Conservation (phyloP, 352 stramenopile genomes). For the Phytophthora boehmeriae region DNA sequence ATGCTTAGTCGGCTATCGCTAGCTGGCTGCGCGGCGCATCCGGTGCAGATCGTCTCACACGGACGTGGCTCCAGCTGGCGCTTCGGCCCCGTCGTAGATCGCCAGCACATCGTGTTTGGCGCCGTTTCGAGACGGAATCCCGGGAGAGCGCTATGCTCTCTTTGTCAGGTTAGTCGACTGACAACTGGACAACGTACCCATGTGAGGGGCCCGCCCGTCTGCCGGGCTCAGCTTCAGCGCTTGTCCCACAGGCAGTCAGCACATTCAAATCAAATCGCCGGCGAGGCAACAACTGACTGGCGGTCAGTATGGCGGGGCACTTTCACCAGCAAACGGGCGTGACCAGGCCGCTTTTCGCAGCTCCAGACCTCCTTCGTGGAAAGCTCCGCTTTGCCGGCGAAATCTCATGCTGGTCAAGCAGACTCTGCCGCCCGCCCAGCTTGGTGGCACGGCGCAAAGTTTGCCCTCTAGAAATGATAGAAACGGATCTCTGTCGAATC, state of each 20-base stretch:
- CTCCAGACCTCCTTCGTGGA: not conserved
- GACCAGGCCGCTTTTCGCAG: conserved; percentile 1
- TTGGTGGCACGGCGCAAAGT: not conserved
- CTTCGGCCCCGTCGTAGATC: not conserved
- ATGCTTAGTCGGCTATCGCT: too few species aligned
- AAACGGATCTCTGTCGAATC: not conserved
- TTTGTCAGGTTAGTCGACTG: not conserved
- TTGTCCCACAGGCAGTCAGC: not conserved
- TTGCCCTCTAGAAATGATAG: not conserved
- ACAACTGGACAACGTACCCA: conserved; percentile 9
- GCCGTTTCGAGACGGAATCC: too few species aligned
- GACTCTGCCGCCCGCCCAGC: not conserved
- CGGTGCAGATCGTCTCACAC: not conserved
- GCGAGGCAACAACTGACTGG: not conserved
- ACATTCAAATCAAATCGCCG: not conserved
- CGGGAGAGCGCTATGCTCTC: too few species aligned
- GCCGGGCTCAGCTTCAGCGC: not conserved
- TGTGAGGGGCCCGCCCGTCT: not conserved
- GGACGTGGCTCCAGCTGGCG: conserved; percentile 1
- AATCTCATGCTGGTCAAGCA: not conserved
- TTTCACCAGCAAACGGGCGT: not conserved
- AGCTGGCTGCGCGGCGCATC: not conserved
- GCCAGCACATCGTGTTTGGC: not conserved
- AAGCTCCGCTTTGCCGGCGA: not conserved
- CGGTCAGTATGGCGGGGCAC: not conserved